These are phyloP conservation scores for Candida nitratophila DNA, from an alignment of 805 yeast genomes.

Conservation along the genomic window DNA sequence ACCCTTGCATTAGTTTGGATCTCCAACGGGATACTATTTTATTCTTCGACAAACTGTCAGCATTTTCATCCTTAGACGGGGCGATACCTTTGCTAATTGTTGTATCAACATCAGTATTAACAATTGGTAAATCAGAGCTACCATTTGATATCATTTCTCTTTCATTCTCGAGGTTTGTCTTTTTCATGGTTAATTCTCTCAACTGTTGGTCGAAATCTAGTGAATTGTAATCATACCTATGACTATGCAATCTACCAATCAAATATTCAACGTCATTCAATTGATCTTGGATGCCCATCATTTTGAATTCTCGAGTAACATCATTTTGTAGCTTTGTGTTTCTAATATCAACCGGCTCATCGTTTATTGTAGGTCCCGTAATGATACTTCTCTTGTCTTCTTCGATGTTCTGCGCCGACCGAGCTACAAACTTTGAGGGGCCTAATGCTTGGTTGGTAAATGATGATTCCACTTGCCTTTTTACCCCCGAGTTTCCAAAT, in stretches of 20 bases:
- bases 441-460: background rate
- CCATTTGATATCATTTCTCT: background rate
- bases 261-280: background rate
- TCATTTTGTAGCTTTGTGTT: background rate
- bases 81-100: too few relatives aligned
- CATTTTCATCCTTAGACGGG: too few relatives aligned
- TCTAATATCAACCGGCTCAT: background rate
- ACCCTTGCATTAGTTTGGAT: background rate
- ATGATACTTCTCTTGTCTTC: background rate
- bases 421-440: background rate
- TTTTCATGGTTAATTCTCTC: background rate
- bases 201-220: background rate
- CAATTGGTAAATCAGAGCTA: background rate
- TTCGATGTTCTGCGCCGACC: background rate
- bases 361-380: background rate
- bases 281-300: background rate
- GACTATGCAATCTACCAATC: background rate
- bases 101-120: too few relatives aligned
- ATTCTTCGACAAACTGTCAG: too few relatives aligned
- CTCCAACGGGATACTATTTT: too few relatives aligned
- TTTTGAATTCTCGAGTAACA: background rate
- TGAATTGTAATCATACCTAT: background rate
- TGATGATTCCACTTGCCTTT: background rate
- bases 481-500: too few relatives aligned
- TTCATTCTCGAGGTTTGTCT: background rate